Evolutionary conservation across 1,139 yeast species (phyloP).

Genomic region (Pichia sp.): DNA sequence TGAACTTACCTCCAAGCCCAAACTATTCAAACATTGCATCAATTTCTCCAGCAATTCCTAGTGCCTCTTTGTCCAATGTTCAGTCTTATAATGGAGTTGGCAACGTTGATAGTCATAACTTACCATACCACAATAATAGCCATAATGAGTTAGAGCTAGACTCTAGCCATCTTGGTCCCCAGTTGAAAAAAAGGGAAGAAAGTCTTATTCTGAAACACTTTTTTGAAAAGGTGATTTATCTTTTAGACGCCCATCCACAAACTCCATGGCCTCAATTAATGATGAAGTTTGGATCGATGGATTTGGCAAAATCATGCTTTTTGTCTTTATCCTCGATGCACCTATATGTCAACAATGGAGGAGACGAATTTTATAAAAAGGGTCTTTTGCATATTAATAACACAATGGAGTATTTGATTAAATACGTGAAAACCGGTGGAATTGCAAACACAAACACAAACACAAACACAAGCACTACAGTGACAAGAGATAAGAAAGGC

Average conservation of each 20-base stretch:
- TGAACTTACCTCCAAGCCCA: neutral
- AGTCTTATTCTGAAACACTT: conserved; percentile 49
- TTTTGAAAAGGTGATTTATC: conserved; percentile 46
- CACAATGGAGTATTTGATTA: conserved; percentile 48
- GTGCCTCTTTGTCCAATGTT: neutral
- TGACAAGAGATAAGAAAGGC: neutral
- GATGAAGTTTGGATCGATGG: conserved; percentile 50
- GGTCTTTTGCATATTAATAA: conserved; percentile 50
- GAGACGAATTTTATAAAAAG: conserved; percentile 43
- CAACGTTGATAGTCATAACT: neutral
- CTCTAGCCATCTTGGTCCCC: conserved; percentile 9
- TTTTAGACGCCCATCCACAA: conserved; percentile 53
- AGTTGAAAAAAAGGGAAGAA: conserved; percentile 36
- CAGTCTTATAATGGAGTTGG: neutral
- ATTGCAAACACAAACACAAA: neutral
- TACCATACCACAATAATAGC: neutral
- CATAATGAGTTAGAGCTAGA: conserved; percentile 8
- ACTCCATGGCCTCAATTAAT: conserved; percentile 58
- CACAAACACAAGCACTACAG: neutral
- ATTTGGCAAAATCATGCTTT: conserved; percentile 52
- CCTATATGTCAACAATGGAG: conserved; percentile 48
- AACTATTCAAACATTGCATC: neutral
- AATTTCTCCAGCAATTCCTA: neutral
- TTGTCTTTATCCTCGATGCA: conserved; percentile 51
- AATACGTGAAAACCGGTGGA: conserved; percentile 27